phyloP scores from a whole-genome alignment of 352 stramenopile species.

The Phytopythium delawarense region DNA sequence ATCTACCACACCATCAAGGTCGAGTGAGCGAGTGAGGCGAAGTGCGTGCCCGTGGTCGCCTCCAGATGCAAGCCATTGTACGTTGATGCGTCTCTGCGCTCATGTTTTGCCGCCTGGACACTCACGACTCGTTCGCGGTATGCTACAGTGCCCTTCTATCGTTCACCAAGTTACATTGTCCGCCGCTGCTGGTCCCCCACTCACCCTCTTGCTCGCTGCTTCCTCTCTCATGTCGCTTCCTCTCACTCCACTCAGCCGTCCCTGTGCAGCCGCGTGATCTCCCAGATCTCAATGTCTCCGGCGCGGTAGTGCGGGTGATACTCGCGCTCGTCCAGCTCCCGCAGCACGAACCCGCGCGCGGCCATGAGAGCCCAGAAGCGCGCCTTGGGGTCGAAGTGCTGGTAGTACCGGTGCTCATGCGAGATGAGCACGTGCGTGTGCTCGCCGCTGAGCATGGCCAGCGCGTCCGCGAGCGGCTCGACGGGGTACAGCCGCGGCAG shows the following conservation, averaged over 20 bases:
- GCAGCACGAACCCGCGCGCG: conserved; percentile 39
- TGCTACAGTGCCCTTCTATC: conserved; percentile 10
- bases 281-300: conserved; percentile 90
- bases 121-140: background rate
- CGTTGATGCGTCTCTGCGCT: background rate
- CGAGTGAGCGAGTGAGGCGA: conserved; percentile 59
- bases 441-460: conserved; percentile 58
- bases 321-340: conserved; percentile 39
- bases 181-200: background rate
- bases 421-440: conserved; percentile 75
- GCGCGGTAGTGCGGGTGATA: conserved; percentile 75
- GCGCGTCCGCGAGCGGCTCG: conserved; percentile 88
- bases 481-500: conserved; percentile 96
- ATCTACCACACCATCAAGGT: conserved; percentile 98
- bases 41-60: background rate
- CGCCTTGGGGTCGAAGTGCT: conserved; percentile 73
- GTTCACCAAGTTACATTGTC: conserved; percentile 4
- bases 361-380: conserved; percentile 76
- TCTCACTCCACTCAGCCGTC: background rate
- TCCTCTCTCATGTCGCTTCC: background rate
- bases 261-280: conserved; percentile 19
- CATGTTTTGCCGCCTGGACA: background rate
- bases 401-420: conserved; percentile 85
- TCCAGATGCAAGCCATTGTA: background rate
- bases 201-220: background rate